Base-by-base conservation (phyloP, 306 rosid genomes). In the Begonia fuchsioides region DNA sequence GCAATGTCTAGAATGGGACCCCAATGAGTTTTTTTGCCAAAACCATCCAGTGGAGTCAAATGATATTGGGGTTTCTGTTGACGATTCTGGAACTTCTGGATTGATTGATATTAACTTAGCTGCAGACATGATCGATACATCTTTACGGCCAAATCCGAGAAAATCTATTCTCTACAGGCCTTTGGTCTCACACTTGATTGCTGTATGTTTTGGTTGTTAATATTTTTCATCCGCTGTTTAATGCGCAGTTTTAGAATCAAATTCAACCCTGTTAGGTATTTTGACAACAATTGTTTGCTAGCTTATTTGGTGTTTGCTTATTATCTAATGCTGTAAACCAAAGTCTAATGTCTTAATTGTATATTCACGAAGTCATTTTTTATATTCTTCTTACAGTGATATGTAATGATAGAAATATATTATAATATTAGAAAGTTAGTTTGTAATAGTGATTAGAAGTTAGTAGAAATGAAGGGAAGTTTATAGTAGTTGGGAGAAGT, bases 1-100 rank as follows among this genome's bases (percentile, higher is more conserved):
- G 66, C 98, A 92, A 20, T 82, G 94, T 70, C 77, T 92, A 68
- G 98, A 92, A 76, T 92, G 94, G 94, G 98, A 92, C 71, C 98
- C 94, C 39, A 70, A 93, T 56, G 44, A 13, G n/a, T 65, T 71
- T 44, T 82, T 82, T 69, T 79, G 67, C 72, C 95, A 71, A 60
- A 92, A 74, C 64, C 83, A 51, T 56, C 58, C 60, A 20, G 67
- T 65, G 63, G 78, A 74, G 68, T 57, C 83, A 19, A 68, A 57
- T 59, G 94, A 78, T 54, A 92, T 77, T 58, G 81, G 94, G 9
- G 64, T 62, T 43, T 39, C 62, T 43, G 60, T 77, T 48, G 94
- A 90, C 68, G 77, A 85, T 61, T 92, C 96, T 19, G 96, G 76
- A 53, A 76, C 96, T 44, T 92, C 96, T 60, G 96, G 94, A 60